These are phyloP conservation scores for Aspergillus spinulosporus DNA, from an alignment of 2,329 filamentous ascomycete genomes.

Conservation along the genomic window DNA sequence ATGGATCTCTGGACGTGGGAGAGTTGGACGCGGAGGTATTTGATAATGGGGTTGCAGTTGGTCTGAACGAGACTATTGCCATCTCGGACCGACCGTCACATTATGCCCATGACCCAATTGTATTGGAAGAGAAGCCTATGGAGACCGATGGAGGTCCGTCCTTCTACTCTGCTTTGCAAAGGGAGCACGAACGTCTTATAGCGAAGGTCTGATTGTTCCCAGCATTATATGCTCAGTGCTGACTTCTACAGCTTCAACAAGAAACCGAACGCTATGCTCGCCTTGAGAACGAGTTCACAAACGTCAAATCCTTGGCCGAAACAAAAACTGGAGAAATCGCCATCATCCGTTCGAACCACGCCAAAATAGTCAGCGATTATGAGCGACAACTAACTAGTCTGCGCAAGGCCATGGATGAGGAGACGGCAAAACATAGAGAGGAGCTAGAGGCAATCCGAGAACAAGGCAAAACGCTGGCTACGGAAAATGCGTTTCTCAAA, in stretches of 20 bases:
- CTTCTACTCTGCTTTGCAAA: slow-evolving; percentile 14
- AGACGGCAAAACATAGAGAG: slow-evolving; percentile 53
- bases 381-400: slow-evolving; percentile 55
- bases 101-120: slow-evolving; percentile 19
- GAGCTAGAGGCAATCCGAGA: slow-evolving; percentile 56
- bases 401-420: slow-evolving; percentile 56
- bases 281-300: slow-evolving; percentile 40
- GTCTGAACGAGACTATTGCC: slow-evolving; percentile 17
- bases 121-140: slow-evolving; percentile 23
- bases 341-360: slow-evolving; percentile 60
- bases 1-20: slow-evolving; percentile 45
- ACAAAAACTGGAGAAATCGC: slow-evolving; percentile 62
- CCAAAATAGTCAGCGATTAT: slow-evolving; percentile 54
- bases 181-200: slow-evolving; percentile 21
- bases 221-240: slow-evolving; percentile 5
- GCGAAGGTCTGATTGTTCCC: slow-evolving; percentile 27
- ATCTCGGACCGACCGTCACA: slow-evolving; percentile 11
- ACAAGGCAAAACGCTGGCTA: slow-evolving; percentile 58
- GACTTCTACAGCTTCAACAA: slow-evolving; percentile 35
- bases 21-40: slow-evolving; percentile 47
- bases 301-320: slow-evolving; percentile 44
- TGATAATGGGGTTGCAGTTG: slow-evolving; percentile 33
- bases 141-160: slow-evolving; percentile 21
- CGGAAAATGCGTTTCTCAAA: slow-evolving; percentile 61
- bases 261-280: slow-evolving; percentile 44